phyloP scores from a whole-genome alignment of 2,329 filamentous ascomycete genomes.

The Neofusicoccum kwambonambiense region DNA sequence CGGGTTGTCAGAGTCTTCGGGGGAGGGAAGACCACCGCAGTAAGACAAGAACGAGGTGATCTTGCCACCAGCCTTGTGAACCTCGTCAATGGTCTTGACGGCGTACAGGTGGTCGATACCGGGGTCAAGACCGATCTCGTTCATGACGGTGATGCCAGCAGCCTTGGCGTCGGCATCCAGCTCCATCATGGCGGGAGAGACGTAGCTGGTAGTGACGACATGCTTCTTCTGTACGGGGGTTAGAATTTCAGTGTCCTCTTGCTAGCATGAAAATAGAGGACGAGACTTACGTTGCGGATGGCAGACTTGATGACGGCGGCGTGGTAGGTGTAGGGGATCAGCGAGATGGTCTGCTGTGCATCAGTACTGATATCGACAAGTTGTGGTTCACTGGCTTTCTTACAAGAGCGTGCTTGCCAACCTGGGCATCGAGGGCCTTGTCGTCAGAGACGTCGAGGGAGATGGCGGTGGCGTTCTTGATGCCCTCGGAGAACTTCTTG shows the following conservation, averaged over 20 bases:
- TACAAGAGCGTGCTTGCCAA: constrained; percentile 76
- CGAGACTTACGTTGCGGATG: constrained; percentile 60
- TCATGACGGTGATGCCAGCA: constrained; percentile 95
- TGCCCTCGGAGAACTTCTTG: constrained; percentile 67
- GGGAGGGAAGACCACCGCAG: constrained; percentile 72
- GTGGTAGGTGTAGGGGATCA: constrained; percentile 93
- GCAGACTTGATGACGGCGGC: constrained; percentile 88
- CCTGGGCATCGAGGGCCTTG: constrained; percentile 73
- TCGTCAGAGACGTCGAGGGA: constrained; percentile 80
- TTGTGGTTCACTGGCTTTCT: neutral
- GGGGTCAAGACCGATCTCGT: constrained; percentile 81
- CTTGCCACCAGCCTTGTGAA: constrained; percentile 86
- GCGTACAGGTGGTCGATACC: constrained; percentile 77
- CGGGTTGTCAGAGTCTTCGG: constrained; percentile 80
- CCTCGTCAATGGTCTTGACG: constrained; percentile 81
- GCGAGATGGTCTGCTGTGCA: constrained; percentile 37
- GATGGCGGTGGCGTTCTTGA: constrained; percentile 72
- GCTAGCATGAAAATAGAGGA: neutral
- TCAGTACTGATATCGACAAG: constrained; percentile 32
- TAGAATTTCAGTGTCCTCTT: neutral
- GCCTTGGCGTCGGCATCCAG: constrained; percentile 80
- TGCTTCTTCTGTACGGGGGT: constrained; percentile 68
- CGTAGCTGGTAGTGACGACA: constrained; percentile 92
- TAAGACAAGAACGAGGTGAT: constrained; percentile 78
- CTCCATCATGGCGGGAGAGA: constrained; percentile 88